Conservation (phyloP, 495 filamentous ascomycete species). For the Aspergillus biplanus region DNA sequence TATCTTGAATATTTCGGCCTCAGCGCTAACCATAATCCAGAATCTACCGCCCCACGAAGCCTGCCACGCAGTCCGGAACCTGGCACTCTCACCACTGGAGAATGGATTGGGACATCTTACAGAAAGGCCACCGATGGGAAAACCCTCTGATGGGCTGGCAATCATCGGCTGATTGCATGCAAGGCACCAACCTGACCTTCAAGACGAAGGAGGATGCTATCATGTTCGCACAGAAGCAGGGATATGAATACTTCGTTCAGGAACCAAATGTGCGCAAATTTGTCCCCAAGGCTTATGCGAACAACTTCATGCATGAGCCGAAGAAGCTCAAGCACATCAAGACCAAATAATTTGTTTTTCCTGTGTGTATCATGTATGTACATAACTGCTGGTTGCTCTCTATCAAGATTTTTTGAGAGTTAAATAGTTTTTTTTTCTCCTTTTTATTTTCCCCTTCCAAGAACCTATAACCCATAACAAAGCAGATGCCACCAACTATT, state of each 20-base stretch:
- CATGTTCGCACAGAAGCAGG: slow-evolving; percentile 94
- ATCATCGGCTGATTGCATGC: slow-evolving; percentile 89
- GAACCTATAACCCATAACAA: no score
- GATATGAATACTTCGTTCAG: slow-evolving; percentile 98
- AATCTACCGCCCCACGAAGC: slow-evolving; percentile 87
- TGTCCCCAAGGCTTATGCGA: slow-evolving; percentile 91
- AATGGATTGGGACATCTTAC: slow-evolving; percentile 96
- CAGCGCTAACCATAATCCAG: slow-evolving; percentile 50
- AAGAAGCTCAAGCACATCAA: slow-evolving; percentile 89
- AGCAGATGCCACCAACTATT: no score
- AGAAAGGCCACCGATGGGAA: slow-evolving; percentile 93
- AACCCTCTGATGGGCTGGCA: slow-evolving; percentile 99
- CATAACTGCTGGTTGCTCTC: slow-evolving; percentile 40
- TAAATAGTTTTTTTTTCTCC: slow-evolving; percentile 12
- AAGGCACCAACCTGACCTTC: slow-evolving; percentile 89
- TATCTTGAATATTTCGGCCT: background rate
- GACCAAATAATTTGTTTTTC: slow-evolving; percentile 71
- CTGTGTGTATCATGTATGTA: slow-evolving; percentile 50
- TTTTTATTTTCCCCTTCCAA: background rate
- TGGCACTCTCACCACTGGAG: slow-evolving; percentile 86
- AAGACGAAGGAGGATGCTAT: slow-evolving; percentile 94
- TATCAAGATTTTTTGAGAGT: slow-evolving; percentile 14
- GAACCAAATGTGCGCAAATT: slow-evolving; percentile 89
- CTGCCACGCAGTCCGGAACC: slow-evolving; percentile 90
- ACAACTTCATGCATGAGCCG: slow-evolving; percentile 86